Evolutionary conservation across 2,329 filamentous ascomycete species (phyloP).

Genomic region (Botrytis cinerea): DNA sequence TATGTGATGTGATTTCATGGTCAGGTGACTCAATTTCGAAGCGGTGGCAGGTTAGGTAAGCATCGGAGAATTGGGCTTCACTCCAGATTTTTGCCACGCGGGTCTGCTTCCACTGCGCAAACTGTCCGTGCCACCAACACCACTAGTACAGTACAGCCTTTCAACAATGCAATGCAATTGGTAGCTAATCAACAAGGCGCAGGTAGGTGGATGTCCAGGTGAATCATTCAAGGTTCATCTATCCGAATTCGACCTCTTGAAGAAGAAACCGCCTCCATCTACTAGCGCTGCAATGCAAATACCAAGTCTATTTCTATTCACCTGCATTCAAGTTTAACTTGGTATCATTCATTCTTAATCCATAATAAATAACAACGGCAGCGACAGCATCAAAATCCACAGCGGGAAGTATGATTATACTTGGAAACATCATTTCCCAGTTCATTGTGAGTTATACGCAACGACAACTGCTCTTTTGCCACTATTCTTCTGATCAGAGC

Average conservation of each 20-base stretch:
- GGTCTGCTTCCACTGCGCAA: too few species aligned
- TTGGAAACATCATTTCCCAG: not conserved
- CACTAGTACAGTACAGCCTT: not conserved
- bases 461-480: not conserved
- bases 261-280: not conserved
- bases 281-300: not conserved
- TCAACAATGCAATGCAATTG: not conserved
- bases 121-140: not conserved
- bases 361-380: not conserved
- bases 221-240: constrained; percentile 2
- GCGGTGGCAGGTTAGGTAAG: not conserved
- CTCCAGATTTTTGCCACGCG: not conserved
- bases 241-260: not conserved
- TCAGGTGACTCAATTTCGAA: not conserved
- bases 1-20: too few species aligned
- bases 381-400: not conserved
- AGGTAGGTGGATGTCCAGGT: not conserved
- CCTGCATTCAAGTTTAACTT: not conserved
- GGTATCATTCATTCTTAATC: not conserved
- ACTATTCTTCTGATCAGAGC: not conserved
- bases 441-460: not conserved
- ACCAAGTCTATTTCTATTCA: not conserved
- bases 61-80: not conserved
- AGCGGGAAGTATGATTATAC: constrained; percentile 9
- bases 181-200: not conserved